These are phyloP conservation scores for Raddia guianensis DNA, from an alignment of 176 grass and related monocot species.

Conservation along the genomic window DNA sequence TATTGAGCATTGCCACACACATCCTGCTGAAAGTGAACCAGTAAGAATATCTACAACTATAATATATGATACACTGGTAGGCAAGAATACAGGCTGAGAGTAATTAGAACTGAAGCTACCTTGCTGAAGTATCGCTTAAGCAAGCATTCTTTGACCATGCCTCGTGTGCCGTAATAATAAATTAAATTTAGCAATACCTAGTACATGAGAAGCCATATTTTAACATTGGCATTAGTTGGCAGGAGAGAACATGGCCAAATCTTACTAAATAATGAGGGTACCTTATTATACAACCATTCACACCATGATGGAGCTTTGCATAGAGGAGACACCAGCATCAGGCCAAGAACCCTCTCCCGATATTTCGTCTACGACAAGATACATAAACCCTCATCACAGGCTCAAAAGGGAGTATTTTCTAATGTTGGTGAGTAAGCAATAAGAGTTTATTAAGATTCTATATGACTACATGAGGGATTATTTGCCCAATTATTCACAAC, in stretches of 20 bases:
- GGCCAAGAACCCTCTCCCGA: constrained; percentile 65
- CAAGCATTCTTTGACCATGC: constrained; percentile 70
- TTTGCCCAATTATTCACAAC: background rate
- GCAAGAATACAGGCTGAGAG: constrained; percentile 17
- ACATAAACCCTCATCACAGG: background rate
- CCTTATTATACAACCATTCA: constrained; percentile 89
- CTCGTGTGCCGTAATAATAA: constrained; percentile 77
- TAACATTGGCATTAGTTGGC: constrained; percentile 2
- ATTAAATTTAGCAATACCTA: constrained; percentile 81
- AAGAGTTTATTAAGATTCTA: background rate
- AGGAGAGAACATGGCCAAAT: constrained; percentile 17
- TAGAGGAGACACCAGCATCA: constrained; percentile 89
- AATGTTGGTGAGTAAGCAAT: background rate
- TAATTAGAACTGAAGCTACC: constrained; percentile 48
- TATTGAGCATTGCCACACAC: constrained; percentile 60
- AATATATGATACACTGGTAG: background rate
- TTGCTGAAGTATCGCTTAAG: constrained; percentile 94
- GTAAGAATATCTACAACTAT: background rate
- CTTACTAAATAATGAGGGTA: constrained; percentile 23
- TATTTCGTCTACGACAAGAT: constrained; percentile 62
- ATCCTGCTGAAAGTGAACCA: constrained; percentile 50
- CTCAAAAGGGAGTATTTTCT: background rate
- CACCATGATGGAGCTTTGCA: constrained; percentile 85
- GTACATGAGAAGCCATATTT: constrained; percentile 10
- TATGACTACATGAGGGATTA: background rate